Conservation (phyloP, 1,139 yeast species). For the Lodderomyces jiufengensis region DNA sequence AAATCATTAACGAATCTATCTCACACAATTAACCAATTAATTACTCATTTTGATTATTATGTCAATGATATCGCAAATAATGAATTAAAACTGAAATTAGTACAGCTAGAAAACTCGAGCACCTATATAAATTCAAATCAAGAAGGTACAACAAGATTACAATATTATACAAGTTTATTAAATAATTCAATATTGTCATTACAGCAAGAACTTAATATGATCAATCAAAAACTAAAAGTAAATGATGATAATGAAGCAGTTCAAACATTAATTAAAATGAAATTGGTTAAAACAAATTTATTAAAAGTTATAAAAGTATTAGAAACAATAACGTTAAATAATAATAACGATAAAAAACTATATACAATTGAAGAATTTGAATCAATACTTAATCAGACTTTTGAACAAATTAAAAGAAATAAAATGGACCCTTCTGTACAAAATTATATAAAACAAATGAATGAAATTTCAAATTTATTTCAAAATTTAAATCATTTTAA, state of each 20-base stretch:
- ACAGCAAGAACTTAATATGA: conserved; percentile 42
- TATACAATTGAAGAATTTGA: conserved; percentile 29
- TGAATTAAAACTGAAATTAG: conserved; percentile 42
- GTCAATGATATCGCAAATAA: conserved; percentile 53
- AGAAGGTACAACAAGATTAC: conserved; percentile 43
- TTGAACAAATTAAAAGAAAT: conserved; percentile 24
- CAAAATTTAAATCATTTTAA: conserved; percentile 48
- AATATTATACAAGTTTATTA: conserved; percentile 59
- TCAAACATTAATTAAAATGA: conserved; percentile 41
- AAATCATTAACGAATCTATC: conserved; percentile 25
- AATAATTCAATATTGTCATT: conserved; percentile 55
- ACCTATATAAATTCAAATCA: conserved; percentile 20
- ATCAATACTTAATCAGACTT: conserved; percentile 34
- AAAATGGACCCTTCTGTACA: conserved; percentile 20
- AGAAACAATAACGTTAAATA: conserved; percentile 27
- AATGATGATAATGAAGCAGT: conserved; percentile 22
- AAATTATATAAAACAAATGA: conserved; percentile 37
- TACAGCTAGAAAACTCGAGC: conserved; percentile 24
- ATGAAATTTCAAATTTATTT: conserved; percentile 50
- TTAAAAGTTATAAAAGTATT: conserved; percentile 42
- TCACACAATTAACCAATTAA: conserved; percentile 34
- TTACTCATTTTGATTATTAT: conserved; percentile 60
- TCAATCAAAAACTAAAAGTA: conserved; percentile 11
- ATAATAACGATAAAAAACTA: conserved; percentile 1
- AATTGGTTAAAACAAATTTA: conserved; percentile 43